Conservation (phyloP, 169 alveolate genomes). For the Plasmodium berghei region DNA sequence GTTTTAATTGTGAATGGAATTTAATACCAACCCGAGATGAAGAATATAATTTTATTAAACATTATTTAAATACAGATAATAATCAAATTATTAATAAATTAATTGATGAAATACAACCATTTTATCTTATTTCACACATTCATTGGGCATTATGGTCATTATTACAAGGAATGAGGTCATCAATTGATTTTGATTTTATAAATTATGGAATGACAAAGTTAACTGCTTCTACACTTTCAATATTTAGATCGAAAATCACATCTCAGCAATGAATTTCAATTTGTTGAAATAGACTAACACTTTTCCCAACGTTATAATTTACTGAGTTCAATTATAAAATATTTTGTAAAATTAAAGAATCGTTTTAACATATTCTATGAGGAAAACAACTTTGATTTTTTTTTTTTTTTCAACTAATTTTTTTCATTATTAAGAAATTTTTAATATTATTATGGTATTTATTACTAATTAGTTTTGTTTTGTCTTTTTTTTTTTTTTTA, state of each 20-base stretch:
- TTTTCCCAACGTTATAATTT: too few relatives aligned
- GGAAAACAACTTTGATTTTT: too few relatives aligned
- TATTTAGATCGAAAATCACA: slow-evolving; percentile 30
- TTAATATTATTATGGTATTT: too few relatives aligned
- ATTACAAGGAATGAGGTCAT: slow-evolving; percentile 78
- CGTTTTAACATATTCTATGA: too few relatives aligned
- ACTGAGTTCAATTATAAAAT: too few relatives aligned
- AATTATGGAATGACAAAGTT: slow-evolving; percentile 78
- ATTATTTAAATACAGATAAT: slow-evolving; percentile 58
- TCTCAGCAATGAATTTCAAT: not conserved
- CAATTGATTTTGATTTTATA: slow-evolving; percentile 80
- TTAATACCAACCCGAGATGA: slow-evolving; percentile 76
- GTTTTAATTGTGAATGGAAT: slow-evolving; percentile 80
- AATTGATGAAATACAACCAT: slow-evolving; percentile 82
- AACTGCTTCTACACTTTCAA: slow-evolving; percentile 41
- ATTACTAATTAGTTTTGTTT: too few relatives aligned
- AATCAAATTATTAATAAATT: slow-evolving; percentile 46
- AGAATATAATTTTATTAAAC: slow-evolving; percentile 77
- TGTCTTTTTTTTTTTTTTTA: too few relatives aligned
- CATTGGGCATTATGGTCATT: slow-evolving; percentile 87
- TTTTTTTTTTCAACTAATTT: too few relatives aligned
- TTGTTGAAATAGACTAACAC: not conserved
- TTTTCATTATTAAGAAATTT: too few relatives aligned
- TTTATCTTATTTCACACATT: slow-evolving; percentile 80
- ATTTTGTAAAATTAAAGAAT: too few relatives aligned